These are phyloP conservation scores for Xylaria curta DNA, from an alignment of 495 filamentous ascomycete genomes.

Conservation along the genomic window DNA sequence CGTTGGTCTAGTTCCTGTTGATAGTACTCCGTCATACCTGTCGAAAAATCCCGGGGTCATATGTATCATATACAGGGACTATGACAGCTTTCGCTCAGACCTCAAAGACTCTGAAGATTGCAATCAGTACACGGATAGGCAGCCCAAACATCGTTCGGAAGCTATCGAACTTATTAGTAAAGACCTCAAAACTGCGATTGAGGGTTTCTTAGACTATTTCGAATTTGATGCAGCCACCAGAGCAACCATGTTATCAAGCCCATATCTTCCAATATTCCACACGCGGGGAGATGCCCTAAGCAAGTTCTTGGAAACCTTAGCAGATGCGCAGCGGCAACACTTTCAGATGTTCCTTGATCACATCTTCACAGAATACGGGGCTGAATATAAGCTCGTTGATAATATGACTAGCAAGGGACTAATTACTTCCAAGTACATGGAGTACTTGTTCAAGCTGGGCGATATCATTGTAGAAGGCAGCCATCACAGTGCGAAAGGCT, in stretches of 20 bases:
- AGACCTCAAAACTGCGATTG: background rate
- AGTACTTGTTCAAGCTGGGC: slow-evolving; percentile 9
- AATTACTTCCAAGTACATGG: background rate
- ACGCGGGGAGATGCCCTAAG: background rate
- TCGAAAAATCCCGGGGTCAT: background rate
- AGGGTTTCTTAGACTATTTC: background rate
- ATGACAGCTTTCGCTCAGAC: background rate
- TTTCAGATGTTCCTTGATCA: background rate
- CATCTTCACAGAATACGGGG: background rate
- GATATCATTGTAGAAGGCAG: background rate
- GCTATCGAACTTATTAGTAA: slow-evolving; percentile 34
- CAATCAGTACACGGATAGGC: background rate
- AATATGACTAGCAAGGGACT: background rate
- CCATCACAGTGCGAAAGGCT: background rate
- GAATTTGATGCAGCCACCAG: background rate
- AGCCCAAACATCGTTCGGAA: background rate
- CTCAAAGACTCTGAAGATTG: background rate
- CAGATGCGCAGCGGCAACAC: background rate
- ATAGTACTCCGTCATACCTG: background rate
- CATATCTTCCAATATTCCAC: background rate
- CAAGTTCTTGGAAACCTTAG: background rate
- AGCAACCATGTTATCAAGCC: background rate
- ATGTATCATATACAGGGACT: background rate
- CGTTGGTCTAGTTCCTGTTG: background rate
- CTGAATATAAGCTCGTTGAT: background rate